These are phyloP conservation scores for Bacidia rubella DNA, from an alignment of 495 filamentous ascomycete species.

Conservation along the genomic window DNA sequence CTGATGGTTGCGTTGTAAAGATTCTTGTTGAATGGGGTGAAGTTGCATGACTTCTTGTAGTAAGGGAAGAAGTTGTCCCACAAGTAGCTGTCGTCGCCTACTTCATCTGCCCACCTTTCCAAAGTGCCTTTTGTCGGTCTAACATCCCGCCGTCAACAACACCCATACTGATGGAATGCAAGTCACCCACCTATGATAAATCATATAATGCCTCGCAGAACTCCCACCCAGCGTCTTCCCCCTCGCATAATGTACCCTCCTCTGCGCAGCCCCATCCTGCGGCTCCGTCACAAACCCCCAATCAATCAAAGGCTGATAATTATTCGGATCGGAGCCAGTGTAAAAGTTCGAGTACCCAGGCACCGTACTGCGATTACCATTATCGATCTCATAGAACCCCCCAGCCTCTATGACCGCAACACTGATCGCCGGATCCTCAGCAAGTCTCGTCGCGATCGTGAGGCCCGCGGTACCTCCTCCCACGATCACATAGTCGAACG, in stretches of 20 bases:
- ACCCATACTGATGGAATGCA: background rate
- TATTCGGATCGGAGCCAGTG: conserved; percentile 14
- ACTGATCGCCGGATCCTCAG: conserved; percentile 20
- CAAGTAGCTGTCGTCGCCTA: conserved; percentile 31
- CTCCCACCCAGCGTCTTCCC: conserved; percentile 33
- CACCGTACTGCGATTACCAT: conserved; percentile 29
- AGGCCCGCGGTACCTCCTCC: conserved; percentile 44
- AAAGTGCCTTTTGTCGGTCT: conserved; percentile 29
- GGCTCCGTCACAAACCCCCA: conserved; percentile 35
- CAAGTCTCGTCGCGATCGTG: conserved; percentile 35
- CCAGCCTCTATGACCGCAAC: conserved; percentile 47
- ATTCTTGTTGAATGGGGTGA: conserved; percentile 20
- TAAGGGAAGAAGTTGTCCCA: conserved; percentile 31
- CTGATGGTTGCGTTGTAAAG: conserved; percentile 23
- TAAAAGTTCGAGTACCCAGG: conserved; percentile 23
- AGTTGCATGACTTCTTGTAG: conserved; percentile 26
- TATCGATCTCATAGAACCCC: conserved; percentile 37
- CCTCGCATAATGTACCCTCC: conserved; percentile 26
- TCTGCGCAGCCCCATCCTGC: conserved; percentile 19
- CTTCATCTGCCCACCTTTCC: conserved; percentile 32
- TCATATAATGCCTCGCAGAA: conserved; percentile 39
- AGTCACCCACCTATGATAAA: conserved; percentile 26
- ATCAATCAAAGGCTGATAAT: conserved; percentile 29
- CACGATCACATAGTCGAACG: conserved; percentile 40
- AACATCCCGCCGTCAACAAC: background rate